Percentiles rank a stretch among this genome's conserved stretches.
phyloP scores from a whole-genome alignment of 495 filamentous ascomycete species.

The Talaromyces ruber region DNA sequence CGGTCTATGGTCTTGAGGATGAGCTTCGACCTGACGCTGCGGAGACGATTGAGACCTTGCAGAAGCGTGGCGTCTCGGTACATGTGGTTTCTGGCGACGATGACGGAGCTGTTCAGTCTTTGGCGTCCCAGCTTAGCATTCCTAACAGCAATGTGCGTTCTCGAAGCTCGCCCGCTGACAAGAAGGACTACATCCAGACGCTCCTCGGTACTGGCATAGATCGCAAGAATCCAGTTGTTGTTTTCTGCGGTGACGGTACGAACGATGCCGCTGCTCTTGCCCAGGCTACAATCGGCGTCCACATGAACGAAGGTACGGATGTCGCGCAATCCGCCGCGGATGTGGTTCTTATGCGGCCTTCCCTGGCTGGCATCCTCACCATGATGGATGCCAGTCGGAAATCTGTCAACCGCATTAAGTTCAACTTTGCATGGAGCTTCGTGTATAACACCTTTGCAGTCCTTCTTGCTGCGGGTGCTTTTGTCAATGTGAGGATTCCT shows the following conservation, averaged over 20 bases:
- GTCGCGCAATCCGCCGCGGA: slow-evolving; percentile 62
- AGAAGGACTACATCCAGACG: slow-evolving; percentile 49
- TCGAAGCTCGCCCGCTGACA: slow-evolving; percentile 51
- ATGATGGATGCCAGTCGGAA: slow-evolving; percentile 49
- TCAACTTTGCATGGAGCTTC: slow-evolving; percentile 69
- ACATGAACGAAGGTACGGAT: slow-evolving; percentile 54
- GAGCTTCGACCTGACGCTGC: slow-evolving; percentile 48
- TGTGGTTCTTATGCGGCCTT: slow-evolving; percentile 53
- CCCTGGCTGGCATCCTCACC: slow-evolving; percentile 45
- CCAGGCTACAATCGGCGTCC: slow-evolving; percentile 64
- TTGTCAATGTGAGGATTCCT: slow-evolving; percentile 54
- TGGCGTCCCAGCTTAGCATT: slow-evolving; percentile 49
- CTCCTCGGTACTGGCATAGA: slow-evolving; percentile 12
- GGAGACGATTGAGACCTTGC: slow-evolving; percentile 38
- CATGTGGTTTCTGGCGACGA: slow-evolving; percentile 68
- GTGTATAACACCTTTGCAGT: slow-evolving; percentile 70
- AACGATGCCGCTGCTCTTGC: slow-evolving; percentile 73
- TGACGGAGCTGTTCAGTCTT: slow-evolving; percentile 42
- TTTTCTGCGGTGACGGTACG: slow-evolving; percentile 74
- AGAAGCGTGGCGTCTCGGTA: slow-evolving; percentile 42
- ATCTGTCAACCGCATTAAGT: slow-evolving; percentile 46
- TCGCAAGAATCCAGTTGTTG: slow-evolving; percentile 27
- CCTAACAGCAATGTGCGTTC: slow-evolving; percentile 33
- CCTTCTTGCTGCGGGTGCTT: slow-evolving; percentile 60
- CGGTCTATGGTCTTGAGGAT: slow-evolving; percentile 54